Percentiles rank a stretch among this genome's conserved stretches.
phyloP scores from a whole-genome alignment of 352 stramenopile species.

The Globisporangium heterothallicum region DNA sequence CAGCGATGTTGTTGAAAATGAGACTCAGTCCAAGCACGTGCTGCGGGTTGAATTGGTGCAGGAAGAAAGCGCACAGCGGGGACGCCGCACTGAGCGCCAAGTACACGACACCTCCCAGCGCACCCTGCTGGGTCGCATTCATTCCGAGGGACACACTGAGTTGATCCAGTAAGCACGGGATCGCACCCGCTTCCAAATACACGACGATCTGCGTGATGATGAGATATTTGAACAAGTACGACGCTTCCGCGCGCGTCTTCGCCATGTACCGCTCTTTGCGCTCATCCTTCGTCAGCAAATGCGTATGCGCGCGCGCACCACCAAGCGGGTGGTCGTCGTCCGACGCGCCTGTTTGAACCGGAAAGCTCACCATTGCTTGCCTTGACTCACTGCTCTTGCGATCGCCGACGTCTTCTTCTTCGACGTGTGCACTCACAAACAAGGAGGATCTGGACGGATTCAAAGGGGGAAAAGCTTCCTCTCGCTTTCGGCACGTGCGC shows the following conservation, averaged over 20 bases:
- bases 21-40: constrained; percentile 65
- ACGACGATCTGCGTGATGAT: constrained; percentile 80
- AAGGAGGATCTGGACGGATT: too few relatives aligned
- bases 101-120: constrained; percentile 76
- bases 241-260: constrained; percentile 61
- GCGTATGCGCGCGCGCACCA: constrained; percentile 5
- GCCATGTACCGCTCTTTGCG: constrained; percentile 68
- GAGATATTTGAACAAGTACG: constrained; percentile 85
- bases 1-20: constrained; percentile 70
- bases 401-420: too few relatives aligned
- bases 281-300: constrained; percentile 39
- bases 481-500: not conserved
- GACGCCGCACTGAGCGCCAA: constrained; percentile 65
- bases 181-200: constrained; percentile 77
- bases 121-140: constrained; percentile 68
- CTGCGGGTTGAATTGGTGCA: constrained; percentile 62
- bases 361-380: constrained; percentile 40
- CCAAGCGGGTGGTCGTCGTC: not conserved
- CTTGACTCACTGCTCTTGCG: too few relatives aligned
- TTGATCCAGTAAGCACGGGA: constrained; percentile 76
- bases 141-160: constrained; percentile 67
- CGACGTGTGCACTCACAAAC: too few relatives aligned
- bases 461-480: not conserved
- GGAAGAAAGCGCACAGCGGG: constrained; percentile 70
- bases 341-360: constrained; percentile 6